Evolutionary conservation across 495 filamentous ascomycete genomes (phyloP), one percentile per base, ranked within the genome.

Genomic region (Haplographium delicatum): DNA sequence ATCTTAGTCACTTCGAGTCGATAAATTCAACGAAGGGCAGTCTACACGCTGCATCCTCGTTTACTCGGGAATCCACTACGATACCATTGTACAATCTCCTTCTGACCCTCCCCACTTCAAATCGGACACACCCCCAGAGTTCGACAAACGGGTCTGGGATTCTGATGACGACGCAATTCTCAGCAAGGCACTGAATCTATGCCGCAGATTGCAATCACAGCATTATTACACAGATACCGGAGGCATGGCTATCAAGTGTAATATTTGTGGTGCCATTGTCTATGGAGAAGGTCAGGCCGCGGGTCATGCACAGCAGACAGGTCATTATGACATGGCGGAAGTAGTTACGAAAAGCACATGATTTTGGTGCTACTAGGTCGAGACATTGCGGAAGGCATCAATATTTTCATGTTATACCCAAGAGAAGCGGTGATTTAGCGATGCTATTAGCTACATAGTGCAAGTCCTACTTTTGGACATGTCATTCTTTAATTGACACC

Each of bases 1-100:
- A 39, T 15, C 19, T n/a, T 31, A 49, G 39, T 67, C 65, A 6
- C 60, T 70, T 22, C 65, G 66, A 16, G 56, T 73, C 5, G 87
- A 95, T 59, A 75, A 76, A 16, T 94, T 94, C 63, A 96, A 95
- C 54, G 88, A 96, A 60, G 82, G 82, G 1, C 76, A 74, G 22
- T 62, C 72, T 1, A 78, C 73, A 16, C 71, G 90, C 24, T 89
- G 88, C 65, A 81, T 97, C 30, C 70, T 98, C 24, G 82, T 96
- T 1, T 98, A 96, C 65, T 91, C 86, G 0, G 90, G 89, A 0
- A 91, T 97, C 45, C 93, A 98, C 61, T 98, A 98, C 64, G 93
- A 98, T 65, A 81, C 85, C n/a, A 81, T 96, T 43, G 87, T 85
- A 0, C 74, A 94, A 57, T 80, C 76, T 8, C 83, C 85, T 1